Evolutionary conservation across 2,329 filamentous ascomycete species (phyloP).

Genomic region (Coniochaeta hoffmannii): DNA sequence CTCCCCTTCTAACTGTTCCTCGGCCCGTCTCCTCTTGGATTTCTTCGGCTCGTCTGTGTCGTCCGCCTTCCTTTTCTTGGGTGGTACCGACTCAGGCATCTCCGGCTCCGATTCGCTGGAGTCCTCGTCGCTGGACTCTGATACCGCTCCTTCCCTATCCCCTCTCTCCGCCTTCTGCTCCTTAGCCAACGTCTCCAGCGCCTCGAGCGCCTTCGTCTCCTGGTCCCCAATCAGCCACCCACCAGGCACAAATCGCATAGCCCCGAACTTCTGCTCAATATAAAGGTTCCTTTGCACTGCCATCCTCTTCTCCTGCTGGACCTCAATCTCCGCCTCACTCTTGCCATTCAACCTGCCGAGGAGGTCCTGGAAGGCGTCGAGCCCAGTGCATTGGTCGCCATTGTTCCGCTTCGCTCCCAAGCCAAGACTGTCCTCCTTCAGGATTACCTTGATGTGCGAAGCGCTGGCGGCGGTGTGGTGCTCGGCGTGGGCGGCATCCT

Average conservation of each 20-base stretch:
- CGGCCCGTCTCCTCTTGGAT: slow-evolving; percentile 32
- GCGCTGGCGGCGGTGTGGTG: slow-evolving; percentile 74
- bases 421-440: slow-evolving; percentile 89
- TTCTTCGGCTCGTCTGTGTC: slow-evolving; percentile 17
- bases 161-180: slow-evolving; percentile 5
- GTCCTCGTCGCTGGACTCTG: neutral
- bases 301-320: slow-evolving; percentile 60
- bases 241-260: slow-evolving; percentile 81
- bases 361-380: slow-evolving; percentile 80
- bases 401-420: slow-evolving; percentile 74
- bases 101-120: slow-evolving; percentile 1
- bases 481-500: slow-evolving; percentile 65
- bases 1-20: slow-evolving; percentile 34
- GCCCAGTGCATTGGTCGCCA: slow-evolving; percentile 72
- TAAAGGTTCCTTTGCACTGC: slow-evolving; percentile 68
- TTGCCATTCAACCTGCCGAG: slow-evolving; percentile 87
- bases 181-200: slow-evolving; percentile 9
- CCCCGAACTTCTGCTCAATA: slow-evolving; percentile 67
- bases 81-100: slow-evolving; percentile 12
- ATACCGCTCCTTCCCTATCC: slow-evolving; percentile 13
- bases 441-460: slow-evolving; percentile 73
- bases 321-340: slow-evolving; percentile 62
- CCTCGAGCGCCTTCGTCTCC: slow-evolving; percentile 13
- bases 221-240: slow-evolving; percentile 59
- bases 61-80: slow-evolving; percentile 20